Evolutionary conservation across 2,329 filamentous ascomycete species (phyloP), one percentile per base, ranked within the genome.

Genomic region (Fusarium annulatum): DNA sequence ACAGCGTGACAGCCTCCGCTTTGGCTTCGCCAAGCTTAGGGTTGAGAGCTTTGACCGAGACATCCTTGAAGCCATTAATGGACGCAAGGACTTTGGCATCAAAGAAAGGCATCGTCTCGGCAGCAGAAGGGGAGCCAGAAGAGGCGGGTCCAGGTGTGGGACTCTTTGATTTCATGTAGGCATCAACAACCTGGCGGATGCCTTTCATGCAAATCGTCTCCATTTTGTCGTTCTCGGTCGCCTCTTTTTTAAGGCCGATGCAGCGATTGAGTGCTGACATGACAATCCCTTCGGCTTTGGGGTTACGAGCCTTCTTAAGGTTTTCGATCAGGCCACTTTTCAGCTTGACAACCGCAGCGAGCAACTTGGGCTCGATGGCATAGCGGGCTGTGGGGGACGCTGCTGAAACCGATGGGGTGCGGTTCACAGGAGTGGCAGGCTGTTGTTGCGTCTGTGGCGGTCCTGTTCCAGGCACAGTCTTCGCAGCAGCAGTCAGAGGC

Each of bases 251-350:
- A 52, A 89, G 82, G 0, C 86, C 86, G 15, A 88, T 79, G 49
- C 84, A 86, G 33, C 86, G 86, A 69, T 88, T 88, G 69, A 88
- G 80, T 18, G 87, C 87, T 11, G 86, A 87, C 83, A 88, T 86
- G 67, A 87, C 85, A 30, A 88, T 84, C 30, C 83, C 84, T 64
- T 87, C 84, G 21, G 85, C 81, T 63, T 84, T 81, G 33, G 83
- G 82, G 18, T 82, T 81, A 19, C 82, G 81, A 3, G 84, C 83
- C 69, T 83, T 84, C 56, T 81, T 81, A 46, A 88, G 81, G 63
- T 86, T 86, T 58, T 84, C 81, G 16, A 85, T 81, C 21, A 88
- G 80, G 15, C 86, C 84, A 16, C 84, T 83, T 73, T 86, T 86
- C 76, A 88, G 84, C 23, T 82, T 81, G 39, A 83, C 81, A 23